Evolutionary conservation across 768 basidiomycete genomes (phyloP), one percentile per base, ranked within the genome.

Genomic region (Lactarius hatsudake): DNA sequence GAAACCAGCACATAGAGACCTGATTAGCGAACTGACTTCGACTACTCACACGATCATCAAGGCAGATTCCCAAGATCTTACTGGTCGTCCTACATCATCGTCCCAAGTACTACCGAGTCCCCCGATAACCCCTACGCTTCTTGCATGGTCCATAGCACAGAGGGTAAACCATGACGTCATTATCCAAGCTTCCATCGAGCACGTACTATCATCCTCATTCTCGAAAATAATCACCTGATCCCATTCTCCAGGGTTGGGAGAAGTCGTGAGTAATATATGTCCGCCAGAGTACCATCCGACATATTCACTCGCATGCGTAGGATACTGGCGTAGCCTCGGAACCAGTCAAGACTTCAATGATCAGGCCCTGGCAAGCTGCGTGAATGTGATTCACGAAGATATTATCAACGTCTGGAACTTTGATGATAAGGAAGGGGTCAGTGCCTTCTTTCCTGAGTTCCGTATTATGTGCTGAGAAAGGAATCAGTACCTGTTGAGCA

Each of bases 291-390:
- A 32, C 20, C 18, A 26, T 15, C n/a, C 3, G 55, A 59, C 38
- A 18, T 32, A 3, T 36, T 5, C 32, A 8, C 10, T 57, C 12
- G 18, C 7, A 6, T 17, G 34, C 56, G 8, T 36, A 67, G 66
- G 48, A 34, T 67, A 67, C n/a, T 67, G 66, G 66, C n/a, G 56
- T 59, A 54, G n/a, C 10, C 66, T 67, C 30, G 45, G 55, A 36
- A 62, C 61, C 1, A 62, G 61, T 59, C 45, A 1, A 9, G 56
- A 51, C 28, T 66, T 66, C 30, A 15, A n/a, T 15, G 38, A 51
- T 5, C 26, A n/a, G n/a, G 10, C 28, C 15, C n/a, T 66, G 28
- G 20, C 59, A 48, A 5, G 18, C 56, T 66, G 61, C 6, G 6
- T 66, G 9, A 26, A 53, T 1, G 12, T 58, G 9, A 28, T 66